Conservation (phyloP, 73 alveolate genomes). For the Symbiodinium pilosum region DNA sequence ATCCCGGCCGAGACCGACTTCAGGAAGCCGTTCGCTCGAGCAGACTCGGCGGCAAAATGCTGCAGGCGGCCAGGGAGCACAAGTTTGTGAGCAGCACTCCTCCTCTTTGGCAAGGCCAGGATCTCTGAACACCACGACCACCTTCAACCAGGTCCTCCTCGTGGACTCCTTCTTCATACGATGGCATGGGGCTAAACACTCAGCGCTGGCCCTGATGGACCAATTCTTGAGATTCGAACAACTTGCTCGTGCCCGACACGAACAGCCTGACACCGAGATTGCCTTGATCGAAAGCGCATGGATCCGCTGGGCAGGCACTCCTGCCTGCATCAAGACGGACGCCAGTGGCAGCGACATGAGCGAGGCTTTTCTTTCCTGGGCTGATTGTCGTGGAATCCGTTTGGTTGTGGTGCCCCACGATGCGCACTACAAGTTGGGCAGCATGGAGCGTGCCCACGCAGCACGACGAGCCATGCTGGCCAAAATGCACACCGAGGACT, state of each 20-base stretch:
- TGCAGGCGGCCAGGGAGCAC: neutral
- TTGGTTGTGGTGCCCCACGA: neutral
- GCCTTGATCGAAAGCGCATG: neutral
- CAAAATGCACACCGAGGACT: neutral
- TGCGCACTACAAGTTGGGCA: neutral
- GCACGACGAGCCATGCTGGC: neutral
- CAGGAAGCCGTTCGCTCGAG: too few species aligned
- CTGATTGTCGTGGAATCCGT: neutral
- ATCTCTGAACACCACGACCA: neutral
- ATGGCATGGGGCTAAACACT: neutral
- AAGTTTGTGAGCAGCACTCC: neutral
- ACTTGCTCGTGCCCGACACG: neutral
- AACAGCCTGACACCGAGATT: neutral
- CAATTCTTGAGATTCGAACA: neutral
- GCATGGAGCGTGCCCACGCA: neutral
- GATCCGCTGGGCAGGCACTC: neutral
- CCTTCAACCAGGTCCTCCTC: neutral
- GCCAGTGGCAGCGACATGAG: neutral
- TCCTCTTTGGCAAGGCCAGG: neutral
- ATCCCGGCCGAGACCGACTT: too few species aligned
- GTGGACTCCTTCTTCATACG: neutral
- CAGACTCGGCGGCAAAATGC: neutral
- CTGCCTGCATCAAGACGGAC: neutral
- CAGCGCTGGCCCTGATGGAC: neutral
- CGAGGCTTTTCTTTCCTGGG: neutral